These are phyloP conservation scores for Stromatinia cepivora DNA, from an alignment of 2,329 filamentous ascomycete genomes.

Conservation along the genomic window DNA sequence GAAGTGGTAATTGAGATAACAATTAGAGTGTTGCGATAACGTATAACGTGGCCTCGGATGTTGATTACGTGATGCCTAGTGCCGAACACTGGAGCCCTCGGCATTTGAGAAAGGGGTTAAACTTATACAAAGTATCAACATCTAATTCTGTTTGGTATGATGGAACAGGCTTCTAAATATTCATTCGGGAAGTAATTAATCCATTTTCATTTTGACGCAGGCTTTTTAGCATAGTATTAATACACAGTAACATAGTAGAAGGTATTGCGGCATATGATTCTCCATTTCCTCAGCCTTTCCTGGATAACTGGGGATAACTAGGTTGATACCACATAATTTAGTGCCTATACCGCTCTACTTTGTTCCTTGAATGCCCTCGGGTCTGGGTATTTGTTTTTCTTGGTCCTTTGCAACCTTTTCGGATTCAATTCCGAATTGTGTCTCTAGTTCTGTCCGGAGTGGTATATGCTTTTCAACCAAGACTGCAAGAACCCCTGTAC, in stretches of 20 bases:
- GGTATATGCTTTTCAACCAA: background rate
- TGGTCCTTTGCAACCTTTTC: background rate
- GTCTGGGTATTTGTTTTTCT: background rate
- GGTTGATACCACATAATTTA: no score
- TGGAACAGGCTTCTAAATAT: background rate
- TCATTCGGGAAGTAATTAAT: no score
- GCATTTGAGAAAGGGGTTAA: no score
- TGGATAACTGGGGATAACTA: no score
- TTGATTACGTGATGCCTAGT: background rate
- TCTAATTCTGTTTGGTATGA: background rate
- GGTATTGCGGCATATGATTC: background rate
- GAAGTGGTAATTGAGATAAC: conserved; percentile 5
- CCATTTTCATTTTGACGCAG: no score
- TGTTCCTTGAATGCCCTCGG: background rate
- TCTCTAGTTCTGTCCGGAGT: background rate
- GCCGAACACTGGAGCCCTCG: background rate
- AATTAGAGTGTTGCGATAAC: conserved; percentile 3
- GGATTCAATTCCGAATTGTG: conserved; percentile 4
- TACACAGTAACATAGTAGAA: background rate
- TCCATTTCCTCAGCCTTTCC: background rate
- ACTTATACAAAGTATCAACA: background rate
- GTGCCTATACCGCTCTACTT: background rate
- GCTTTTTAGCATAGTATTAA: no score
- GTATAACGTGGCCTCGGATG: conserved; percentile 11
- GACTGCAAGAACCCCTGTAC: background rate